Evolutionary conservation across 805 yeast genomes (phyloP).

Genomic region (Barnettozyma pratensis): DNA sequence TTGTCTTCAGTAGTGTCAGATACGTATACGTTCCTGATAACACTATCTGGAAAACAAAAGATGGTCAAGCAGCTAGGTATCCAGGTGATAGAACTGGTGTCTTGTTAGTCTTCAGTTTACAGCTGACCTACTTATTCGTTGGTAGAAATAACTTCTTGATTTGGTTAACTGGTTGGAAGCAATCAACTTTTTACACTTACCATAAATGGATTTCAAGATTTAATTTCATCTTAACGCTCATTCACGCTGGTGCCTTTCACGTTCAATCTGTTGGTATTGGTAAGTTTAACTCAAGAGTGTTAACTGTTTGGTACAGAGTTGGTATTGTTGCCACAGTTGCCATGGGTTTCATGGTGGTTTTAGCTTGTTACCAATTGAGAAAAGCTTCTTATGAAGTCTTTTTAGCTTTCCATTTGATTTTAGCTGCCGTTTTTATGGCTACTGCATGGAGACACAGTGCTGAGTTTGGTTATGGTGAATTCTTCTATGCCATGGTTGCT

Average conservation of each 20-base stretch:
- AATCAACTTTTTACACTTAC: slow-evolving; percentile 54
- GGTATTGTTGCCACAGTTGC: slow-evolving; percentile 18
- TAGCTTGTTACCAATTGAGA: slow-evolving; percentile 40
- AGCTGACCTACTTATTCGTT: slow-evolving; percentile 55
- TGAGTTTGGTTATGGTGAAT: slow-evolving; percentile 45
- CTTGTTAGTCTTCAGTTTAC: slow-evolving; percentile 34
- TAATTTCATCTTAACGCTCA: slow-evolving; percentile 24
- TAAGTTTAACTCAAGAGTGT: slow-evolving; percentile 9
- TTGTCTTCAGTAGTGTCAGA: slow-evolving; percentile 15
- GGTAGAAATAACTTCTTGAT: slow-evolving; percentile 69
- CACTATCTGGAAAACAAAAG: slow-evolving; percentile 16
- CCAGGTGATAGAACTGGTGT: slow-evolving; percentile 25
- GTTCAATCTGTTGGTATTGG: slow-evolving; percentile 17
- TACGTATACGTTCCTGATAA: slow-evolving; percentile 14
- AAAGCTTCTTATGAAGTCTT: slow-evolving; percentile 55
- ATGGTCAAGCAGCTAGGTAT: slow-evolving; percentile 21
- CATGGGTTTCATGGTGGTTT: slow-evolving; percentile 8
- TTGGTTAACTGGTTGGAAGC: slow-evolving; percentile 60
- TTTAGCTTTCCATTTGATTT: slow-evolving; percentile 46
- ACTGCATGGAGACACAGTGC: slow-evolving; percentile 55
- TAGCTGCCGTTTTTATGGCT: slow-evolving; percentile 47
- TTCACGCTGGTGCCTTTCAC: slow-evolving; percentile 21
- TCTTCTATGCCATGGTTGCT: slow-evolving; percentile 28
- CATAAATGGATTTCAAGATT: slow-evolving; percentile 63
- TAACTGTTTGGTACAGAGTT: slow-evolving; percentile 15